Evolutionary conservation across 139 green algal genomes (phyloP).

Genomic region (Penium margaritaceum): DNA sequence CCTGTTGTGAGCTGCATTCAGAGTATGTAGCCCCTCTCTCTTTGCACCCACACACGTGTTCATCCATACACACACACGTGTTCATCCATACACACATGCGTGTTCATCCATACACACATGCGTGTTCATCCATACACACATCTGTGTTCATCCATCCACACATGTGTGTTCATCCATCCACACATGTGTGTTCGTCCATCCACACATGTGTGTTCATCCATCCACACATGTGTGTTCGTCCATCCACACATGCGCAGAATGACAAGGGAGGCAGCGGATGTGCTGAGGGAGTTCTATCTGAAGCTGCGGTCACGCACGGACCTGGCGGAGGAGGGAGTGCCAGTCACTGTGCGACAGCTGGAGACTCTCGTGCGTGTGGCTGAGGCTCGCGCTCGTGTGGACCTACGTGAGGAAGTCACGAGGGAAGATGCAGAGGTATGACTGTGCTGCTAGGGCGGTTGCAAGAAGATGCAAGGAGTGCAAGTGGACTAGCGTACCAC

Average conservation of each 20-base stretch:
- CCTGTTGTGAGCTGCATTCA: no score
- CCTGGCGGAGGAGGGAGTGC: slow-evolving; percentile 9
- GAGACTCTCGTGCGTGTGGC: slow-evolving; percentile 82
- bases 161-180: slow-evolving; percentile 78
- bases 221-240: slow-evolving; percentile 52
- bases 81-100: no score
- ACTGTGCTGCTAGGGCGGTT: not conserved
- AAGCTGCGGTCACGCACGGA: not conserved
- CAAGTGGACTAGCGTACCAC: not conserved
- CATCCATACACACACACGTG: no score
- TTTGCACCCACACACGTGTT: slow-evolving; percentile 40
- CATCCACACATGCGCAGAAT: not conserved
- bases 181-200: slow-evolving; percentile 15
- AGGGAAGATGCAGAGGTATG: slow-evolving; percentile 33
- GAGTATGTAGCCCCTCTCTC: no score
- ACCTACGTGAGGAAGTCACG: slow-evolving; percentile 71
- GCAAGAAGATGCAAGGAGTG: not conserved
- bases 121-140: no score
- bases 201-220: slow-evolving; percentile 63
- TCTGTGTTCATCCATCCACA: slow-evolving; percentile 67
- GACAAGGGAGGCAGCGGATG: not conserved
- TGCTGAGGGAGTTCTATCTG: slow-evolving; percentile 12
- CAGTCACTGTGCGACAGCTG: slow-evolving; percentile 69
- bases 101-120: slow-evolving; percentile 50
- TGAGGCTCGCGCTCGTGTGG: slow-evolving; percentile 74